These are phyloP conservation scores for Moesziomyces antarcticus DNA, from an alignment of 1,284 basidiomycete genomes.

Conservation along the genomic window DNA sequence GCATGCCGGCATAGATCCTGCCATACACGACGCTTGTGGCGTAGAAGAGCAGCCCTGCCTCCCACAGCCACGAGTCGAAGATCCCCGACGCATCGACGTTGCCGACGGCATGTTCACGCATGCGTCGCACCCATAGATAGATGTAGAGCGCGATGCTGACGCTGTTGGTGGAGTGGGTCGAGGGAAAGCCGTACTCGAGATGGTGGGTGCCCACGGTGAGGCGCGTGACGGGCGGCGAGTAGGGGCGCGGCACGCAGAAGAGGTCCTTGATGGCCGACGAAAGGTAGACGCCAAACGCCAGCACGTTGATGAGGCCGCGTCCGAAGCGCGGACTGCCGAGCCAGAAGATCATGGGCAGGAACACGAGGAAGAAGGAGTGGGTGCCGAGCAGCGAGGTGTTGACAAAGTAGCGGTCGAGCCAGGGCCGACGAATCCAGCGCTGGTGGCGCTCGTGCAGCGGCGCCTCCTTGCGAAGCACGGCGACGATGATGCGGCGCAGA, in stretches of 20 bases:
- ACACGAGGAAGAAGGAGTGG: constrained; percentile 93
- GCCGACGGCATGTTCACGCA: constrained; percentile 6
- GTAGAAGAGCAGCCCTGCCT: constrained; percentile 53
- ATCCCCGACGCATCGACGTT: neutral
- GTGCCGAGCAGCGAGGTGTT: constrained; percentile 83
- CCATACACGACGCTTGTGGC: constrained; percentile 84
- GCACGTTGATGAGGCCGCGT: constrained; percentile 72
- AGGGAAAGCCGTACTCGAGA: constrained; percentile 86
- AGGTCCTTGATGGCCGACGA: constrained; percentile 89
- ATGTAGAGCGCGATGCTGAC: constrained; percentile 78
- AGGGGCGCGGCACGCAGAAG: constrained; percentile 89
- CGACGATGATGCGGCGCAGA: constrained; percentile 43
- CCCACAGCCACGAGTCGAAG: constrained; percentile 47
- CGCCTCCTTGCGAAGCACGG: constrained; percentile 37
- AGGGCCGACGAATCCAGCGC: constrained; percentile 69
- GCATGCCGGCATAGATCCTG: constrained; percentile 76
- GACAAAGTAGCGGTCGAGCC: constrained; percentile 87
- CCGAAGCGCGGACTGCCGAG: constrained; percentile 81
- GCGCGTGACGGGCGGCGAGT: constrained; percentile 86
- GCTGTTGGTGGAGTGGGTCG: constrained; percentile 92
- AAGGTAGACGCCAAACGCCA: constrained; percentile 83
- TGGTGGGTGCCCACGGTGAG: constrained; percentile 71
- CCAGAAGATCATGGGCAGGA: constrained; percentile 87
- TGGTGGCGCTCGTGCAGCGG: constrained; percentile 51
- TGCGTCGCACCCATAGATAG: constrained; percentile 54